Conservation (phyloP, 75 land plant species). For the Pinus tabuliformis region DNA sequence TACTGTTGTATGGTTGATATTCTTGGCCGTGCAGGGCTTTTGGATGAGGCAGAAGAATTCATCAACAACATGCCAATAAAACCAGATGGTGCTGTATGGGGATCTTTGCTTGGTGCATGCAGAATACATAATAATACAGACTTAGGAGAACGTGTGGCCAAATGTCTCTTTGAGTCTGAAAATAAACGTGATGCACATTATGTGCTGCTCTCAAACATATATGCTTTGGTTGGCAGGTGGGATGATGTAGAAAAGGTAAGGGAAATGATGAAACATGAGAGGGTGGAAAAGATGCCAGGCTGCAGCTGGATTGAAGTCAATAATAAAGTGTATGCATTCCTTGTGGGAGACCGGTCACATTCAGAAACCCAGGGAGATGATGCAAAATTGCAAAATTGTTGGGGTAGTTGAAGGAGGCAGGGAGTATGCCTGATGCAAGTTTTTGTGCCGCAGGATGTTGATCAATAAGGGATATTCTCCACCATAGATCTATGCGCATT, state of each 20-base stretch:
- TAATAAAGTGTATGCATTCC: slow-evolving; percentile 8
- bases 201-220: slow-evolving; percentile 11
- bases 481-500: too few relatives aligned
- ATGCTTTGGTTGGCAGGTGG: slow-evolving; percentile 16
- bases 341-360: not conserved
- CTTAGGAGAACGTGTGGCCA: slow-evolving; percentile 15
- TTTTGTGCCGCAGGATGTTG: too few relatives aligned
- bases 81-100: slow-evolving; percentile 13
- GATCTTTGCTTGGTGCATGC: slow-evolving; percentile 22
- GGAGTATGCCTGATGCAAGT: too few relatives aligned
- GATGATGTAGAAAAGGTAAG: slow-evolving; percentile 3
- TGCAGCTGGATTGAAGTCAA: slow-evolving; percentile 21
- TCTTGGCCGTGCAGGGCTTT: slow-evolving; percentile 18
- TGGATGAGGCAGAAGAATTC: slow-evolving; percentile 15
- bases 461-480: too few relatives aligned
- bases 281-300: slow-evolving; percentile 6
- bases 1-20: slow-evolving; percentile 20
- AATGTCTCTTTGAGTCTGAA: slow-evolving; percentile 14
- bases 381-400: too few relatives aligned
- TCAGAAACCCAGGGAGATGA: too few relatives aligned
- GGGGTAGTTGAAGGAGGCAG: too few relatives aligned
- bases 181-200: slow-evolving; percentile 3
- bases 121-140: slow-evolving; percentile 12
- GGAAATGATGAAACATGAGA: slow-evolving; percentile 3
- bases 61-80: slow-evolving; percentile 15